Percentiles rank a stretch among this genome's conserved stretches.
Evolutionary conservation across 495 filamentous ascomycete genomes (phyloP).

Genomic region (Neurospora sp.): DNA sequence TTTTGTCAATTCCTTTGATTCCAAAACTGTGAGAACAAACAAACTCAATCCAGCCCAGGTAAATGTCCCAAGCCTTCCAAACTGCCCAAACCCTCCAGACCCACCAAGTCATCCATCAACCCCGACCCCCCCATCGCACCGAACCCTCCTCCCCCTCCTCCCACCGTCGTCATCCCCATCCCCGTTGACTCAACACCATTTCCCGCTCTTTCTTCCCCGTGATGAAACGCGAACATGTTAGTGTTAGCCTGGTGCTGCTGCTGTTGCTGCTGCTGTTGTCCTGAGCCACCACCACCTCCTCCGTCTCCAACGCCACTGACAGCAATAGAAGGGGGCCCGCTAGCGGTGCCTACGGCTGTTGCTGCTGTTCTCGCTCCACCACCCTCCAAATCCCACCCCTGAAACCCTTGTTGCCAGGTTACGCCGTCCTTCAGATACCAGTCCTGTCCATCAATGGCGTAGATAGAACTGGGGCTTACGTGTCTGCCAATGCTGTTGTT

Average conservation of each 20-base stretch:
- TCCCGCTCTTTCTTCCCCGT: background rate
- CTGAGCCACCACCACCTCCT: background rate
- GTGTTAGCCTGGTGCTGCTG: background rate
- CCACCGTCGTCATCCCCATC: background rate
- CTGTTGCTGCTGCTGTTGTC: background rate
- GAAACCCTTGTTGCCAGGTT: conserved; percentile 38
- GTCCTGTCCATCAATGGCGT: conserved; percentile 37
- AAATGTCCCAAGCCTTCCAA: conserved; percentile 20
- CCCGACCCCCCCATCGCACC: conserved; percentile 5
- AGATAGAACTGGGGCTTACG: conserved; percentile 16
- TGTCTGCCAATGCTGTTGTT: conserved; percentile 2
- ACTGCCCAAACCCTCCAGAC: conserved; percentile 14
- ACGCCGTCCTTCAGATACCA: conserved; percentile 42
- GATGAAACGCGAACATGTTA: background rate
- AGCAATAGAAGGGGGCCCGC: background rate
- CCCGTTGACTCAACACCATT: background rate
- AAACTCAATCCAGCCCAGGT: conserved; percentile 17
- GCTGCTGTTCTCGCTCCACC: conserved; percentile 2
- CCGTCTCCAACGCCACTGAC: background rate
- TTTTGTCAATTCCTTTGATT: background rate
- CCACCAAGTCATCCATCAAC: conserved; percentile 3
- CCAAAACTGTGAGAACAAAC: background rate
- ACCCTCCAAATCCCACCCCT: conserved; percentile 25
- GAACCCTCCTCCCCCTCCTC: background rate
- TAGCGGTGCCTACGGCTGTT: background rate